Conservation (phyloP, 75 land plant species). For the Sequoiadendron giganteum region DNA sequence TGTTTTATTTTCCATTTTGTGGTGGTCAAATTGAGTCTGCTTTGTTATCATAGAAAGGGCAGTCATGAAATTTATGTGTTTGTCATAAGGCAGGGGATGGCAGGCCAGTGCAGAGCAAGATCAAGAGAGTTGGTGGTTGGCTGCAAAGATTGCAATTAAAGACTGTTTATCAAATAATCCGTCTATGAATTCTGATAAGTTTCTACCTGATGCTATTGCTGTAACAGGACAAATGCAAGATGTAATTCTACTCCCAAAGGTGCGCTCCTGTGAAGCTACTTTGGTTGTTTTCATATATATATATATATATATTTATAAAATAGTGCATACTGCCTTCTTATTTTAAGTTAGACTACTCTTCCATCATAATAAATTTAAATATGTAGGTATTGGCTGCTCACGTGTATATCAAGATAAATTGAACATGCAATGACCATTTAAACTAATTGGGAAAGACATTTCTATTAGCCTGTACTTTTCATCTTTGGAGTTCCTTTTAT, state of each 20-base stretch:
- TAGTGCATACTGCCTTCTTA: not conserved
- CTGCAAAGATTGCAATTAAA: slow-evolving; percentile 34
- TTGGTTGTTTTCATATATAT: slow-evolving; percentile 2
- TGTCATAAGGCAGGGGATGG: slow-evolving; percentile 22
- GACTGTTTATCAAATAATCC: slow-evolving; percentile 6
- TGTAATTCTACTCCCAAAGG: slow-evolving; percentile 42
- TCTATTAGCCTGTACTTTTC: not conserved
- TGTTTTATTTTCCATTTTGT: not conserved
- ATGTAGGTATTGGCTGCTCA: not conserved
- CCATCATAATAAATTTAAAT: not conserved
- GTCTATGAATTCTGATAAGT: not conserved
- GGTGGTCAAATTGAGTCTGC: not conserved
- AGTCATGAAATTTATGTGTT: not conserved
- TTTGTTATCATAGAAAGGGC: not conserved
- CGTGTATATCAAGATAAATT: not conserved
- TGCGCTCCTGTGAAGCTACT: not conserved
- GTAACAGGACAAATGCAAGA: slow-evolving; percentile 61
- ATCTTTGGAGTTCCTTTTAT: not conserved
- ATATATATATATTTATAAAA: no score
- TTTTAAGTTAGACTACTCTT: not conserved
- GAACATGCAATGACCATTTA: not conserved
- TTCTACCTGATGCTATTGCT: slow-evolving; percentile 25
- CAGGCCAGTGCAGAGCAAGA: slow-evolving; percentile 46
- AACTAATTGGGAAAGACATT: not conserved
- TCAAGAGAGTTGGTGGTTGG: slow-evolving; percentile 45